Evolutionary conservation across 2,329 filamentous ascomycete species (phyloP).

Genomic region (Hymenoscyphus occultus): DNA sequence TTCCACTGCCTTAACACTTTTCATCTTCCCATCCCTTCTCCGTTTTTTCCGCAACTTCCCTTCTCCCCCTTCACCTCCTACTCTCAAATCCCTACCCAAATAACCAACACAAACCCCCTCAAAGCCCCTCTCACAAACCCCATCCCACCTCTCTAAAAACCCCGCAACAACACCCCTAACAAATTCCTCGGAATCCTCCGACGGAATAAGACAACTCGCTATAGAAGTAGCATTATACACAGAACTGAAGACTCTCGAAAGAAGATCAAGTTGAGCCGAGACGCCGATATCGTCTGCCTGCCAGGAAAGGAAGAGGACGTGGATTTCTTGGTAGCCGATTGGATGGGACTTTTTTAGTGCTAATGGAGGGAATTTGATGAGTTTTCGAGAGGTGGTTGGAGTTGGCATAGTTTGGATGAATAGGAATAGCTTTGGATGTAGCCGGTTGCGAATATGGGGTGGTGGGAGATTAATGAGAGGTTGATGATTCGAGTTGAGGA

Average conservation of each 20-base stretch:
- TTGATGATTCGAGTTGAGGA: neutral
- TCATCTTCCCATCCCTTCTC: neutral
- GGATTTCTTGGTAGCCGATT: slow-evolving; percentile 1
- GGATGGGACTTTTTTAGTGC: neutral
- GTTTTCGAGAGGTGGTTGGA: neutral
- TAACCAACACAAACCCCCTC: no score
- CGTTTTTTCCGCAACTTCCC: neutral
- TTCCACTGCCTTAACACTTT: neutral
- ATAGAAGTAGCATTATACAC: slow-evolving; percentile 12
- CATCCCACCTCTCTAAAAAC: slow-evolving; percentile 5
- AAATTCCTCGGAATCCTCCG: neutral
- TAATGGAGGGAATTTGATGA: neutral
- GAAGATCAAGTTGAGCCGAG: neutral
- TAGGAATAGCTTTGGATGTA: neutral
- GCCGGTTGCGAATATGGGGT: no score
- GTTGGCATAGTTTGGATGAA: neutral
- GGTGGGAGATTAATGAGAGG: neutral
- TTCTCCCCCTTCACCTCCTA: neutral
- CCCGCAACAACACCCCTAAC: neutral
- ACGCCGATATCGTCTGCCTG: slow-evolving; percentile 11
- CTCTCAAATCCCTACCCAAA: neutral
- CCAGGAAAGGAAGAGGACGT: slow-evolving; percentile 12
- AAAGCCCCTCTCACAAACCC: no score
- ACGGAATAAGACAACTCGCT: slow-evolving; percentile 3
- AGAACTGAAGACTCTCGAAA: slow-evolving; percentile 4